These are phyloP conservation scores for Eleusine indica DNA, from an alignment of 176 grass and related monocot genomes.

Conservation along the genomic window DNA sequence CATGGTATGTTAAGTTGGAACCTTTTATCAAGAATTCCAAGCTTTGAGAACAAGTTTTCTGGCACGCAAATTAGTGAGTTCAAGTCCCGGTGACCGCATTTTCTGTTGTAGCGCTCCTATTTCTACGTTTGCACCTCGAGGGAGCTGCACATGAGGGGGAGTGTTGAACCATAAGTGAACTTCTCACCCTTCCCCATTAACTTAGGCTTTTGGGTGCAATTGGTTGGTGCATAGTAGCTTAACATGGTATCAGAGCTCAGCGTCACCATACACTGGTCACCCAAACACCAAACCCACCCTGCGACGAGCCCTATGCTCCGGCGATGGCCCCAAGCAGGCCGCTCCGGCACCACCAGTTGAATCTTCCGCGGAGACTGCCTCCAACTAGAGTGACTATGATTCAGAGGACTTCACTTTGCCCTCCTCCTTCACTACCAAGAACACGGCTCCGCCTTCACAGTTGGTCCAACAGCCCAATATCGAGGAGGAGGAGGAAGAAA, in stretches of 20 bases:
- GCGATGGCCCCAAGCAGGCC: slow-evolving; percentile 55
- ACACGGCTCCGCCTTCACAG: slow-evolving; percentile 1
- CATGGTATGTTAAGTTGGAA: no score
- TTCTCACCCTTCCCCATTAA: no score
- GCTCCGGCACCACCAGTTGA: slow-evolving; percentile 5
- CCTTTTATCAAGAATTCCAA: not conserved
- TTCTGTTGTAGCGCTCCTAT: no score
- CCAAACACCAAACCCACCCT: slow-evolving; percentile 28
- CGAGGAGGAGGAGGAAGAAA: not conserved
- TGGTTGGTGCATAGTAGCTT: no score
- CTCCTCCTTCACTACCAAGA: not conserved
- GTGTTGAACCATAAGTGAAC: no score
- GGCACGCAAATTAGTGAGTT: not conserved
- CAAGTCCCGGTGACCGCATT: no score
- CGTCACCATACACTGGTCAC: not conserved
- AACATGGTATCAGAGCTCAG: no score
- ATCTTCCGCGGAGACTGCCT: slow-evolving; percentile 38
- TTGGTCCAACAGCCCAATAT: slow-evolving; percentile 3
- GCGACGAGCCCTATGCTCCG: no score
- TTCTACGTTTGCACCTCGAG: no score
- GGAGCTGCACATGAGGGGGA: no score
- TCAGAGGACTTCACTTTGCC: slow-evolving; percentile 27
- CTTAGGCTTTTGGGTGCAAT: no score
- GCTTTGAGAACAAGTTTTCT: not conserved
- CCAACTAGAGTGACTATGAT: slow-evolving; percentile 20